These are phyloP conservation scores for Trypanosoma caninum DNA, from an alignment of 208 protist genomes.

Conservation along the genomic window DNA sequence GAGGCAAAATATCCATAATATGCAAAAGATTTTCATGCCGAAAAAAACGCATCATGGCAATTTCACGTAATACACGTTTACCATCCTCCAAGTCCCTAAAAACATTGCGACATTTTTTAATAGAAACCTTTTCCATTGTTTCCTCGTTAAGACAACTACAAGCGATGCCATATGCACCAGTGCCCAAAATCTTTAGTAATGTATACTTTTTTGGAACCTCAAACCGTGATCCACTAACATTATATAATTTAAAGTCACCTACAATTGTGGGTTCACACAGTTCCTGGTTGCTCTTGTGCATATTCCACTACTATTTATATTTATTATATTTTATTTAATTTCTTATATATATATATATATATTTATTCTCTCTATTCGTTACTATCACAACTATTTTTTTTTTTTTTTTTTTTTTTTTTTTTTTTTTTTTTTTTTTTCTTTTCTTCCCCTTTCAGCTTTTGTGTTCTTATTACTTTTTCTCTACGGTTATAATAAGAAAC, in stretches of 20 bases:
- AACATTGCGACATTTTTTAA: slow-evolving; percentile 89
- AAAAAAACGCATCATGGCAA: slow-evolving; percentile 92
- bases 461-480: too few species aligned
- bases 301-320: slow-evolving; percentile 10
- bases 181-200: slow-evolving; percentile 89
- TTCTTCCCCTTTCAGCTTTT: not conserved
- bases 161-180: slow-evolving; percentile 96
- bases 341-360: slow-evolving; percentile 5
- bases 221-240: slow-evolving; percentile 75
- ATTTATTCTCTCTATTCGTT: not conserved
- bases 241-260: slow-evolving; percentile 86
- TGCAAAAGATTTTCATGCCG: slow-evolving; percentile 92
- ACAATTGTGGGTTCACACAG: slow-evolving; percentile 74
- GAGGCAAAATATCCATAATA: slow-evolving; percentile 93
- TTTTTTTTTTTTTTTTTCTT: not conserved
- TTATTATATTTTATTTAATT: not conserved
- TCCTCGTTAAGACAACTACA: slow-evolving; percentile 86
- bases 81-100: slow-evolving; percentile 91
- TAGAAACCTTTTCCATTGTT: slow-evolving; percentile 83
- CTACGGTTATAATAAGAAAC: too few species aligned
- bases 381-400: not conserved
- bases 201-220: slow-evolving; percentile 81
- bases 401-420: slow-evolving; percentile 17
- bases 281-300: slow-evolving; percentile 89
- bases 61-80: slow-evolving; percentile 90